Conservation (phyloP, 768 basidiomycete species). For the Suillus plorans region DNA sequence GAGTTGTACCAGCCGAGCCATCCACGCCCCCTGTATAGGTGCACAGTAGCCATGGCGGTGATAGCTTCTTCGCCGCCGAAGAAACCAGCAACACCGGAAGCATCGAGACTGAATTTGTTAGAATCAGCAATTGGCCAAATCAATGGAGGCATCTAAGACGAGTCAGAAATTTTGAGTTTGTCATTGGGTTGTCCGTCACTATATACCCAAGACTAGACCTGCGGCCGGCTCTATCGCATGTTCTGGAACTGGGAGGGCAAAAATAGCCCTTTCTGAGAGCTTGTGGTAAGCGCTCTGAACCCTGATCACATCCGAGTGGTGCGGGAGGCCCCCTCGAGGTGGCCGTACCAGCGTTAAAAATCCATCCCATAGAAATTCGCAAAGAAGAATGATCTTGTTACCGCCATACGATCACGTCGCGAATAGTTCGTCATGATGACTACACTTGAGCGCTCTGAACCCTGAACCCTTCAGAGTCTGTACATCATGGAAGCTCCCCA, state of each 20-base stretch:
- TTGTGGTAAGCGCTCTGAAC: not conserved
- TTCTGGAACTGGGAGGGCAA: not conserved
- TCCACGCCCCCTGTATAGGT: slow-evolving; percentile 25
- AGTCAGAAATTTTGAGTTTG: no score
- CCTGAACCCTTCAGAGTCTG: not conserved
- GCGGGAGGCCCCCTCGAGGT: not conserved
- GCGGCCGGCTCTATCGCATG: no score
- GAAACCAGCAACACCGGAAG: slow-evolving; percentile 33
- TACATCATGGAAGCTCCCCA: not conserved
- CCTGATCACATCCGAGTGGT: not conserved
- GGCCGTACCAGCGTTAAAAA: not conserved
- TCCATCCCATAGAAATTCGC: not conserved
- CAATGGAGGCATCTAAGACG: slow-evolving; percentile 15
- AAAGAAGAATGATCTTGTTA: not conserved
- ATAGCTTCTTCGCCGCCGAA: slow-evolving; percentile 35
- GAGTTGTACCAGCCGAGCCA: slow-evolving; percentile 39
- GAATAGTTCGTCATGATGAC: not conserved
- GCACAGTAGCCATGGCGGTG: slow-evolving; percentile 29
- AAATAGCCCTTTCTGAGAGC: not conserved
- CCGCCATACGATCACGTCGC: not conserved
- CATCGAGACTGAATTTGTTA: slow-evolving; percentile 22
- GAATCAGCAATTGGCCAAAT: slow-evolving; percentile 6
- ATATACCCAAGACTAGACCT: not conserved
- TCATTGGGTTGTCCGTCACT: no score
- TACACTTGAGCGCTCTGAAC: not conserved